Percentiles rank a stretch among this genome's conserved stretches.
These are phyloP conservation scores for Astrothelium macrocarpum DNA, from an alignment of 495 filamentous ascomycete species.

Conservation along the genomic window DNA sequence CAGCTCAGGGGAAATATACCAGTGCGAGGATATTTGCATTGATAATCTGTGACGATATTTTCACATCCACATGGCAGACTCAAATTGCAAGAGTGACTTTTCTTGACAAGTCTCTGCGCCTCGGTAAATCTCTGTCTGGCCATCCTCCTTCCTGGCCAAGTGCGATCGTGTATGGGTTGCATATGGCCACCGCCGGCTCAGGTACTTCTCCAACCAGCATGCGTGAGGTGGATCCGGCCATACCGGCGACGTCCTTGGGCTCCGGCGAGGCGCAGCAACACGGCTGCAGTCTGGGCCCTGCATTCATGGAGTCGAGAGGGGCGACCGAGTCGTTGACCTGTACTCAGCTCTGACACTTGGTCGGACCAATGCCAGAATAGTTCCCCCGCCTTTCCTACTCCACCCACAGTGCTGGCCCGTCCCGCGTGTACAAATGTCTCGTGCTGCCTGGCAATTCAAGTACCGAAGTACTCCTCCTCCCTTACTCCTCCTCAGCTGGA, in stretches of 20 bases:
- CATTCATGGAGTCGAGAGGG: background rate
- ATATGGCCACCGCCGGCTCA: background rate
- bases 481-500: constrained; percentile 3
- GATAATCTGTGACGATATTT: no score
- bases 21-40: no score
- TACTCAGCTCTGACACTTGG: background rate
- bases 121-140: background rate
- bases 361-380: background rate
- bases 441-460: background rate
- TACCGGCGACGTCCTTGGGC: background rate
- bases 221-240: background rate
- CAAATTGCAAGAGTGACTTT: no score
- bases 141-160: background rate
- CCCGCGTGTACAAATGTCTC: constrained; percentile 2
- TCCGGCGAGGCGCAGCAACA: background rate
- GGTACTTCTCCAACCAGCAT: background rate
- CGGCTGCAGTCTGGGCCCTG: background rate
- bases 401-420: background rate
- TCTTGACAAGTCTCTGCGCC: background rate
- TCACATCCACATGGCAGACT: no score
- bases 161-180: background rate
- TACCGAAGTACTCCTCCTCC: constrained; percentile 1
- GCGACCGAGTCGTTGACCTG: background rate
- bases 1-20: no score
- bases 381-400: background rate